Evolutionary conservation across 345 rosid genomes (phyloP).

Genomic region (Ceriops zippeliana): DNA sequence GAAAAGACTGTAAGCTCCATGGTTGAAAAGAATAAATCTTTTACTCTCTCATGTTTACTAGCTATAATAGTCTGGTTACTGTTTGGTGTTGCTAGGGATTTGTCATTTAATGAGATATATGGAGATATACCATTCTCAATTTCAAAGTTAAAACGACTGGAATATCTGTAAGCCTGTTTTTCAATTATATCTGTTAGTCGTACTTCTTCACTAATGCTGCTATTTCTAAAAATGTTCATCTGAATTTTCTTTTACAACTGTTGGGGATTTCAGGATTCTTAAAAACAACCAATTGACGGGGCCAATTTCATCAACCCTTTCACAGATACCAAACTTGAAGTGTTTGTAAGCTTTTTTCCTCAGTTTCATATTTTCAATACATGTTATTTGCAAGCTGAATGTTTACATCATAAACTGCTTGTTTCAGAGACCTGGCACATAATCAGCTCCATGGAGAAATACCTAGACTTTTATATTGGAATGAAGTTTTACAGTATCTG

Average conservation of each 20-base stretch:
- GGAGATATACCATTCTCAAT: constrained; percentile 95
- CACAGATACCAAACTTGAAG: constrained; percentile 94
- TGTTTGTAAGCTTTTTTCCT: constrained; percentile 49
- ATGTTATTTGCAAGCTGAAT: neutral
- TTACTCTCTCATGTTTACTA: neutral
- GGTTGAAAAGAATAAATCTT: neutral
- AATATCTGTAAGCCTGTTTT: constrained; percentile 57
- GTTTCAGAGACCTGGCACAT: constrained; percentile 82
- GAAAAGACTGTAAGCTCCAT: constrained; percentile 59
- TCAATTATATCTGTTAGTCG: neutral
- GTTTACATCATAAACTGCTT: neutral
- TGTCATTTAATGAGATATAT: constrained; percentile 74
- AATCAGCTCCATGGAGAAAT: constrained; percentile 89
- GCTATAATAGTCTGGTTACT: constrained; percentile 1
- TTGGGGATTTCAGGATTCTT: constrained; percentile 44
- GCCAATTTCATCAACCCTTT: constrained; percentile 84
- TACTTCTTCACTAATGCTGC: neutral
- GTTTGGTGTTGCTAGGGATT: constrained; percentile 50
- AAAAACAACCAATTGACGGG: constrained; percentile 91
- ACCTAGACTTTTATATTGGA: constrained; percentile 96
- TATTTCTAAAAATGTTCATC: neutral
- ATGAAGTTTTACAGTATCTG: constrained; percentile 98
- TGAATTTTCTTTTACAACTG: neutral
- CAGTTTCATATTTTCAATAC: neutral
- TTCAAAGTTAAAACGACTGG: constrained; percentile 86